phyloP scores from a whole-genome alignment of 345 rosid species.

The Mercurialis annua region DNA sequence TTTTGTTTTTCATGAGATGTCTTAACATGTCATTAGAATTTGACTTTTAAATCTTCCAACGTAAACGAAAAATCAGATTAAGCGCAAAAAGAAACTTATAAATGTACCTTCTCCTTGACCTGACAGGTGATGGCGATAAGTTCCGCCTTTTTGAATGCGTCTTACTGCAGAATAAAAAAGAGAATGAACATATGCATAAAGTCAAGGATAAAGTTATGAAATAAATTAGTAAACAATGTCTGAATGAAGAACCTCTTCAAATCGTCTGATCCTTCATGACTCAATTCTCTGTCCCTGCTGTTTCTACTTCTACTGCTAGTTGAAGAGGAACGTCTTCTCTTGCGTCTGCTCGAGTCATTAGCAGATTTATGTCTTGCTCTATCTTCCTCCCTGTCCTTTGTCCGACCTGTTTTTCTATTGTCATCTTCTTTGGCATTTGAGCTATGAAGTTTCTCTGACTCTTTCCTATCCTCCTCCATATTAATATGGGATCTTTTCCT shows the following conservation, averaged over 20 bases:
- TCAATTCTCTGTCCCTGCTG: constrained; percentile 54
- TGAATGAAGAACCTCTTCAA: constrained; percentile 53
- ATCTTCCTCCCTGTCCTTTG: constrained; percentile 52
- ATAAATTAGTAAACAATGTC: constrained; percentile 20
- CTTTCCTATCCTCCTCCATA: constrained; percentile 51
- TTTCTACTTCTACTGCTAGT: constrained; percentile 46
- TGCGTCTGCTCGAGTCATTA: constrained; percentile 58
- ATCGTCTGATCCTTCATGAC: constrained; percentile 67
- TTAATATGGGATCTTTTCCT: constrained; percentile 42
- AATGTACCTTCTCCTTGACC: constrained; percentile 82
- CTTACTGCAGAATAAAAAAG: constrained; percentile 48
- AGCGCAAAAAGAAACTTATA: constrained; percentile 18
- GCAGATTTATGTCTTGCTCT: constrained; percentile 39
- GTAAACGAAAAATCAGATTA: constrained; percentile 7
- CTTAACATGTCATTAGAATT: not conserved
- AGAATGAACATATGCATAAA: constrained; percentile 21
- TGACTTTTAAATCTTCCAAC: not conserved
- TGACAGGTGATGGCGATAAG: constrained; percentile 74
- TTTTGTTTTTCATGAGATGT: constrained; percentile 5
- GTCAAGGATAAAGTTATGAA: constrained; percentile 8
- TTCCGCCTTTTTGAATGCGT: constrained; percentile 48
- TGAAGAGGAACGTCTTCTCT: constrained; percentile 66
- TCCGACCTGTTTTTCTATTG: constrained; percentile 42
- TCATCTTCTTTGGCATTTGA: constrained; percentile 47
- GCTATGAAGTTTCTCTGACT: constrained; percentile 47